Evolutionary conservation across 2,329 filamentous ascomycete genomes (phyloP), one percentile per base, ranked within the genome.

Genomic region (Chalara sp.): DNA sequence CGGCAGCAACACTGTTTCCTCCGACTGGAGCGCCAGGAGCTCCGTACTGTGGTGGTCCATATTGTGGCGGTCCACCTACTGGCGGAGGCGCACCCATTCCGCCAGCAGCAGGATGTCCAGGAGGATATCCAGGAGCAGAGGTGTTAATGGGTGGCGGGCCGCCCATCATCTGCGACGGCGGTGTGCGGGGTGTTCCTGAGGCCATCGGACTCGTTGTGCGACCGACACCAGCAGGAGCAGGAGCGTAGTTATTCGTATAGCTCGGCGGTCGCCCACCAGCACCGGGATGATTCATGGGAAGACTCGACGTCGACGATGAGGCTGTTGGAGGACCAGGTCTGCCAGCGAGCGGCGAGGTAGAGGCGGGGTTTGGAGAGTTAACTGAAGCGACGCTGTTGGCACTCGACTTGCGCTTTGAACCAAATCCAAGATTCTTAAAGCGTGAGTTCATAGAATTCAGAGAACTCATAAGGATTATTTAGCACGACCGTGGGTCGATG

Each of bases 371-470:
- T 47, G 61, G 55, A 44, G 60, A 66, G 66, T 63, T 66, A 57
- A 57, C 66, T 56, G 66, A 76, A 72, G 67, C 71, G 66, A 65
- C 70, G 44, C 30, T 79, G 69, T 76, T 81, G 68, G 77, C 76
- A 64, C 76, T 76, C 65, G 84, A 85, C 76, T 83, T 87, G 72
- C 86, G 84, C 80, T 87, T 88, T 73, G 63, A 67, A 52, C 84
- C 85, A 76, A 88, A 86, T 73, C 86, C 84, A 74, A 89, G 79
- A 77, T 80, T 80, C 77, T 87, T 87, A 70, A 89, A 81, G 72
- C 85, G 83, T 69, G 81, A 80, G 76, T 87, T 88, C 81, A 87
- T 80, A 78, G 83, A 87, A 79, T 80, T 87, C 84, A 87, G 80
- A 78, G 83, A 87, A 79, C 80, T 87, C 84, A 87, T 87, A 76